Conservation (phyloP, 495 filamentous ascomycete genomes). For the Aspergillus panamensis region DNA sequence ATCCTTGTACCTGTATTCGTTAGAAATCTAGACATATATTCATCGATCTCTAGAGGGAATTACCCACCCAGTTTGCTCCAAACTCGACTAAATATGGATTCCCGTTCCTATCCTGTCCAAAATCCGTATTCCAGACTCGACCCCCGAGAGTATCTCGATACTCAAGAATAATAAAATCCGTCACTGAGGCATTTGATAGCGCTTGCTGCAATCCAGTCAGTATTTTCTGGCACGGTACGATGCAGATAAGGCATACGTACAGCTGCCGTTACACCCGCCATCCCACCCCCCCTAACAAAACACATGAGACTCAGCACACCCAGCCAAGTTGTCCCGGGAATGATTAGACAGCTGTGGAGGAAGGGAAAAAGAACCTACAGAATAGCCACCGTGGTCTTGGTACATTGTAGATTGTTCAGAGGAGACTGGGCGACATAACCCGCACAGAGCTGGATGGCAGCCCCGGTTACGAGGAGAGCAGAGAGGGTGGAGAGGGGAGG, state of each 20-base stretch:
- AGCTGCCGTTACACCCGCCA: constrained; percentile 69
- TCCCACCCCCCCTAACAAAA: constrained; percentile 37
- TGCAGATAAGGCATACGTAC: constrained; percentile 31
- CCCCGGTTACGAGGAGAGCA: neutral
- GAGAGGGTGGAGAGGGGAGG: neutral
- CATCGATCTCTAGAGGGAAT: neutral
- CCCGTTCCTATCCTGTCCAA: constrained; percentile 52
- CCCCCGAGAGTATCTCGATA: constrained; percentile 63
- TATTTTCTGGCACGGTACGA: neutral
- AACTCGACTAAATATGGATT: constrained; percentile 61
- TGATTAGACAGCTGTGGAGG: neutral
- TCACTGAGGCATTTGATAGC: constrained; percentile 57
- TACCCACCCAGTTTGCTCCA: constrained; percentile 63
- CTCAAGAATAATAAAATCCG: constrained; percentile 69
- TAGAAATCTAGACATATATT: neutral
- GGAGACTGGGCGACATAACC: constrained; percentile 21
- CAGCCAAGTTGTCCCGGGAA: neutral
- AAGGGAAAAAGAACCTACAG: constrained; percentile 22
- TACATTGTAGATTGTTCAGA: constrained; percentile 27
- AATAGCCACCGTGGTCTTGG: constrained; percentile 40
- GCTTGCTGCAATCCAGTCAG: constrained; percentile 49
- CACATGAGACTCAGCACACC: neutral
- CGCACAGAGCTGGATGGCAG: constrained; percentile 18
- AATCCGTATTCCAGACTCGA: constrained; percentile 52
- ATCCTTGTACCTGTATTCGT: constrained; percentile 54